phyloP scores from a whole-genome alignment of 768 basidiomycete genomes.

The Dioszegia hungarica region DNA sequence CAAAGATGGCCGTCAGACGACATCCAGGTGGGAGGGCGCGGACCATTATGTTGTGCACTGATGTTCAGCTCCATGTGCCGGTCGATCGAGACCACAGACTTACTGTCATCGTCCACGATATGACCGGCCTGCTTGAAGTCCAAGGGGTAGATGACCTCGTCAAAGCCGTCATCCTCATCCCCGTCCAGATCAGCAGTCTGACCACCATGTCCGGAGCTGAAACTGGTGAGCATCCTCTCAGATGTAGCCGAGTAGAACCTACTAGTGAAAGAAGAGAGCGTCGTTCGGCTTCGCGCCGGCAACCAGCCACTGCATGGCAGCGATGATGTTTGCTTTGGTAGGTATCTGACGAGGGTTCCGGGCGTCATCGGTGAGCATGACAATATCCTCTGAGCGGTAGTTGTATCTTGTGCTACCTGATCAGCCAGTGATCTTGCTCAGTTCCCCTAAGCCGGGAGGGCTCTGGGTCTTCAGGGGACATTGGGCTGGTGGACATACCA shows the following conservation, averaged over 20 bases:
- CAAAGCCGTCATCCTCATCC: slow-evolving; percentile 47
- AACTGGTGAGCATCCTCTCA: not conserved
- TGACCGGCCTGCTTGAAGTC: slow-evolving; percentile 66
- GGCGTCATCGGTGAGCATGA: slow-evolving; percentile 75
- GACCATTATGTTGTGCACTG: slow-evolving; percentile 67
- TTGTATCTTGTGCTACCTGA: slow-evolving; percentile 56
- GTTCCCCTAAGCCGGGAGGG: too few relatives aligned
- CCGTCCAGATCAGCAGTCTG: slow-evolving; percentile 67
- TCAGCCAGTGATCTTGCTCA: not conserved
- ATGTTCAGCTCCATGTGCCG: not conserved
- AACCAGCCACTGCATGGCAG: slow-evolving; percentile 92
- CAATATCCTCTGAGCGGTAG: slow-evolving; percentile 74
- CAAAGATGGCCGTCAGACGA: slow-evolving; percentile 64
- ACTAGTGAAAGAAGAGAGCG: slow-evolving; percentile 49
- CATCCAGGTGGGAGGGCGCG: slow-evolving; percentile 73
- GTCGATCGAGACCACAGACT: slow-evolving; percentile 8
- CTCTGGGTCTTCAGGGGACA: not conserved
- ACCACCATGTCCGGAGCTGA: slow-evolving; percentile 90
- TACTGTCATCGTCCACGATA: slow-evolving; percentile 82
- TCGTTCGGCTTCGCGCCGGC: slow-evolving; percentile 62
- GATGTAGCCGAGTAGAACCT: slow-evolving; percentile 12
- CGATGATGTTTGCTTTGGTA: slow-evolving; percentile 75
- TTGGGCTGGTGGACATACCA: slow-evolving; percentile 14
- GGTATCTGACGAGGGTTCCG: slow-evolving; percentile 61
- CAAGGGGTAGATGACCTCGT: slow-evolving; percentile 69